Base-by-base conservation (phyloP, 176 grass and related monocot species). In the Eremochloa ophiuroides region DNA sequence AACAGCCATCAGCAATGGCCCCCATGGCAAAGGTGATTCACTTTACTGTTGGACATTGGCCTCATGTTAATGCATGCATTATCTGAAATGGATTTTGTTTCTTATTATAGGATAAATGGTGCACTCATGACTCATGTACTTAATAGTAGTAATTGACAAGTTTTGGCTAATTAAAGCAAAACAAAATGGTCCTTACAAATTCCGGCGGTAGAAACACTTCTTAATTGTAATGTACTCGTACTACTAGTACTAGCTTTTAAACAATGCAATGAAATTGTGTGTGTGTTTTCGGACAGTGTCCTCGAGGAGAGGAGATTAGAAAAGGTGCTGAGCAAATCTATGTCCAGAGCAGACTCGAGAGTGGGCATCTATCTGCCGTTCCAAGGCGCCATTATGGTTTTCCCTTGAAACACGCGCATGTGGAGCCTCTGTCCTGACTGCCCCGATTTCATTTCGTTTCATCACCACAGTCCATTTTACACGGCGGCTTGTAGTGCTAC, bases 1-100 rank as follows among this genome's bases (percentile, higher is more conserved):
- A 12, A 31, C 60, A 64, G 26, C 69, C 62, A n/a, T n/a, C n/a
- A n/a, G n/a, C n/a, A n/a, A n/a, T n/a, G n/a, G n/a, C n/a, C n/a
- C n/a, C n/a, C n/a, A 53, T 61, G 25, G 62, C 61, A 87, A 80
- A 76, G 70, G 15, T 71, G 34, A 75, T 80, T 88, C 76, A 88
- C 76, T 88, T 80, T 80, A 84, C 76, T 69, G 74, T 73, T 53
- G 27, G 29, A 18, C 38, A 58, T 58, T 53, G 27, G 38, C 23
- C 44, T 51, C 58, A 76, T 44, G 75, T 29, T 9, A 73, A 53
- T n/a, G 43, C 7, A 29, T 62, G 39, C 29, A 30, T 31, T 53
- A 43, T 53, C 48, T 53, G 6, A 51, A 18, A 51, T 51, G 48
- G 48, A 51, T 51, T 18, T 50, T 17, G 0, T 20, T 50, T 43